These are phyloP conservation scores for Sordaria brevicollis DNA, from an alignment of 495 filamentous ascomycete genomes.

Conservation along the genomic window DNA sequence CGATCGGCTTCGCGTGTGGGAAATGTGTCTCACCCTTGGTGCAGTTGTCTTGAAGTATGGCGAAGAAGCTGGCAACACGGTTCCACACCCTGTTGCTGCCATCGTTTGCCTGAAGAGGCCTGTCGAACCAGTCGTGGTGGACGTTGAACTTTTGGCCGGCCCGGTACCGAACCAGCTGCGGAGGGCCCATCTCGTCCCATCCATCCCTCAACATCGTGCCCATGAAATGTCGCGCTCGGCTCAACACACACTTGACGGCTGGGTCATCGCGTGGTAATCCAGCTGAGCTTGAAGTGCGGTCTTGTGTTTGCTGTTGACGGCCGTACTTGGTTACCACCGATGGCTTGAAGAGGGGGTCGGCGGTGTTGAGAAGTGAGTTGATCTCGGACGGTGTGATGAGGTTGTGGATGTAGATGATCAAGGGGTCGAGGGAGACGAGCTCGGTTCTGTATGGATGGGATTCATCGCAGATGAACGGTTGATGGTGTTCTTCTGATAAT, in stretches of 20 bases:
- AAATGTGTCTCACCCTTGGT: constrained; percentile 39
- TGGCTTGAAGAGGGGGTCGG: constrained; percentile 28
- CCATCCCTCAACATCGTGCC: constrained; percentile 33
- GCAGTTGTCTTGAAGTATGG: constrained; percentile 32
- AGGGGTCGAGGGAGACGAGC: constrained; percentile 34
- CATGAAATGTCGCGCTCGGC: constrained; percentile 29
- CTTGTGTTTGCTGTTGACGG: constrained; percentile 20
- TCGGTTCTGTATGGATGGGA: constrained; percentile 30
- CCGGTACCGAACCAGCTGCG: constrained; percentile 40
- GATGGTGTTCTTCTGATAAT: not conserved
- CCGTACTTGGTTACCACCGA: constrained; percentile 31
- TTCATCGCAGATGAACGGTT: constrained; percentile 16
- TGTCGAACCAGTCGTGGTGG: constrained; percentile 39
- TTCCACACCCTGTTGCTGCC: constrained; percentile 26
- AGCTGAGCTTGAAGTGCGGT: constrained; percentile 35
- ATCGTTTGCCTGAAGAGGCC: constrained; percentile 14
- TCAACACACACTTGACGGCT: constrained; percentile 31
- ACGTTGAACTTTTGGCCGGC: constrained; percentile 34
- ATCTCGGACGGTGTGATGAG: constrained; percentile 30
- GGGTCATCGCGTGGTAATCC: constrained; percentile 31
- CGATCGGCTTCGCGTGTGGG: constrained; percentile 26
- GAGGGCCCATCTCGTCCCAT: constrained; percentile 37
- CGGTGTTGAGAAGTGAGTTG: constrained; percentile 24
- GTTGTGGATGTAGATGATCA: constrained; percentile 36
- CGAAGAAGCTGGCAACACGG: constrained; percentile 39